phyloP scores from a whole-genome alignment of 208 protist genomes.

The Leishmania braziliensis region DNA sequence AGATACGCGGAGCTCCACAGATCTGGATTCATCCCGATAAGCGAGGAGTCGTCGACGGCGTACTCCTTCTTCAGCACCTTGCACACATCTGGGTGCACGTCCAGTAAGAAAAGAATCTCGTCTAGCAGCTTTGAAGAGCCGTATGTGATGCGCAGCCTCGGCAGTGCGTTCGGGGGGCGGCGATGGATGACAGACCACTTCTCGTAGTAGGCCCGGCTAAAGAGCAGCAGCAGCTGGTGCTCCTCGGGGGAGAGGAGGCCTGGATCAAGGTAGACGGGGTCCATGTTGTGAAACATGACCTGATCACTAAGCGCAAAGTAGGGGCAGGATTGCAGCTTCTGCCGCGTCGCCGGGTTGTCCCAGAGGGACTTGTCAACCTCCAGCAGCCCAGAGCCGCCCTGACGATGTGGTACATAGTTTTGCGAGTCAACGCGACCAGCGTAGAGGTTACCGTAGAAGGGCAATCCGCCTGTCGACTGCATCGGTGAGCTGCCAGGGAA shows the following conservation, averaged over 20 bases:
- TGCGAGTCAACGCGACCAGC: conserved; percentile 76
- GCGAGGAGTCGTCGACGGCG: conserved; percentile 70
- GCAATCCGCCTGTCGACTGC: conserved; percentile 62
- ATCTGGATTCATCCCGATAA: conserved; percentile 83
- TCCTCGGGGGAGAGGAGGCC: conserved; percentile 81
- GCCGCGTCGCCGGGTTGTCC: conserved; percentile 62
- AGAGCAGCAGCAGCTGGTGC: conserved; percentile 86
- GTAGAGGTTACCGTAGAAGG: conserved; percentile 90
- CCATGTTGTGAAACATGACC: conserved; percentile 90
- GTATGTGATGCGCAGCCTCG: conserved; percentile 73
- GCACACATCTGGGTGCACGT: conserved; percentile 39
- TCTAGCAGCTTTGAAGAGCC: conserved; percentile 59
- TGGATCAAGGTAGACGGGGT: conserved; percentile 81
- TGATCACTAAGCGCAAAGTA: conserved; percentile 91
- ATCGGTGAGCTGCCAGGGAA: conserved; percentile 58
- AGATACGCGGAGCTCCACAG: conserved; percentile 77
- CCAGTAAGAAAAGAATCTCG: conserved; percentile 64
- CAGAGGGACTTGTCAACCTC: conserved; percentile 56
- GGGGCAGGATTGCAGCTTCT: conserved; percentile 69
- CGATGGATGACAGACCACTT: conserved; percentile 77
- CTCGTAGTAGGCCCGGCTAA: conserved; percentile 86
- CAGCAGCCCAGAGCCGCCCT: conserved; percentile 59
- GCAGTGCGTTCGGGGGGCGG: conserved; percentile 49
- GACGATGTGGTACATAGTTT: conserved; percentile 67
- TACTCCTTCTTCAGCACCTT: conserved; percentile 78